Evolutionary conservation across 371 early-diverging fungal species (phyloP), one percentile per base, ranked within the genome.

Genomic region (Saksenaea vasiformis): DNA sequence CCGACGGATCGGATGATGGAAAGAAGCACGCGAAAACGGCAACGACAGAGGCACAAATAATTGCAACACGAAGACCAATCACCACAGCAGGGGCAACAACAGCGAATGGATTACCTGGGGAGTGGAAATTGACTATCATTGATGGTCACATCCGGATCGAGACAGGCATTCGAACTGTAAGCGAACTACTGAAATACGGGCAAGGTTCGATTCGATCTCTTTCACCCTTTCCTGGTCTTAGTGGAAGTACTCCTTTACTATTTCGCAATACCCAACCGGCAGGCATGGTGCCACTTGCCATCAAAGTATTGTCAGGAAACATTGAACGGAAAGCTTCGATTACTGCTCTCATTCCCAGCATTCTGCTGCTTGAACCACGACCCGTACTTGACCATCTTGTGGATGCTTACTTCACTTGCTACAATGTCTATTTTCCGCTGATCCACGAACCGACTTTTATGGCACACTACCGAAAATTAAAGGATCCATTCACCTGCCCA

Each of bases 401-500:
- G 43, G 5, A 41, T n/a, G 17, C 43, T n/a, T 41, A 41, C 14
- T 41, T 41, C 19, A 17, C 19, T 14, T 41, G 43, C n/a, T 41
- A 13, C 43, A 41, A 41, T 41, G 5, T 17, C 2, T 41, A 41
- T 41, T 14, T 41, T n/a, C 43, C 43, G 8, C 19, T 41, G 43
- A 14, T 41, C 1, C 43, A 41, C 14, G 13, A 41, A 41, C 43
- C 13, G 14, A 41, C 43, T 17, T 41, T 39, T 37, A 3, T 66
- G 19, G 14, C 19, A 27, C 37, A 55, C 34, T 70, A 70, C 41
- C 38, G 26, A 0, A 38, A 27, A 10, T 13, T 24, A 2, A 14
- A 41, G 1, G 62, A 70, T 58, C 70, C 63, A 9, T 44, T 66
- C 39, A 22, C 39, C 27, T 34, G 55, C 11, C 58, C 62, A 5